These are phyloP conservation scores for Megacollybia marginata DNA, from an alignment of 768 basidiomycete species.

Conservation along the genomic window DNA sequence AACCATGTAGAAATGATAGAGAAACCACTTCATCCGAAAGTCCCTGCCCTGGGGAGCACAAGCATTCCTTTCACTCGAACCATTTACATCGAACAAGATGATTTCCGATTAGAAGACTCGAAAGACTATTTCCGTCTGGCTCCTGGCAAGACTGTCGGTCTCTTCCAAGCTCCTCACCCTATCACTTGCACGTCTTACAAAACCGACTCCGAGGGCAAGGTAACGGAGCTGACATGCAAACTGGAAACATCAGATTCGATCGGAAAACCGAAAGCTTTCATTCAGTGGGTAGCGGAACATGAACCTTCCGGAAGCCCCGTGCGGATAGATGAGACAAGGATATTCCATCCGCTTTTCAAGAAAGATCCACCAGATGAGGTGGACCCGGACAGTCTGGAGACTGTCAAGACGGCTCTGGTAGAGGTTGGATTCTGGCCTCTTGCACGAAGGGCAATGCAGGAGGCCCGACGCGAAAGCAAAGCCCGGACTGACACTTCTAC, in stretches of 20 bases:
- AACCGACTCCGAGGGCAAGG: conserved; percentile 64
- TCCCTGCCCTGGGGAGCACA: conserved; percentile 77
- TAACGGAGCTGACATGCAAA: conserved; percentile 72
- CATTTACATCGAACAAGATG: conserved; percentile 87
- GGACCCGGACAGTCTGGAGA: conserved; percentile 72
- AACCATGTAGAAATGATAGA: conserved; percentile 79
- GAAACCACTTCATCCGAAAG: conserved; percentile 92
- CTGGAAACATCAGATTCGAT: conserved; percentile 61
- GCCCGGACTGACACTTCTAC: conserved; percentile 52
- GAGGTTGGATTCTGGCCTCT: conserved; percentile 88
- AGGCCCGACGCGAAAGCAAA: conserved; percentile 60
- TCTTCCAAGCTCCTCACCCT: conserved; percentile 88
- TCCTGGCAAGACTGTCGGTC: conserved; percentile 93
- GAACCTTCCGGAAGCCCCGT: conserved; percentile 74
- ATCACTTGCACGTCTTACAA: conserved; percentile 91
- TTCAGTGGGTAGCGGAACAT: conserved; percentile 96
- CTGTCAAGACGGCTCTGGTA: conserved; percentile 73
- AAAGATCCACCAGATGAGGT: conserved; percentile 89
- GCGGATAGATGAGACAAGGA: conserved; percentile 77
- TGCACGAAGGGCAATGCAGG: conserved; percentile 56
- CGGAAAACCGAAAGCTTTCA: conserved; percentile 87
- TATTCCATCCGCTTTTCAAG: conserved; percentile 93
- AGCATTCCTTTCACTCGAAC: conserved; percentile 80
- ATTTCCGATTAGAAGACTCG: conserved; percentile 88
- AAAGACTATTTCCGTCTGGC: conserved; percentile 97